These are phyloP conservation scores for Jatropha multifida DNA, from an alignment of 441 rosid genomes.

Conservation along the genomic window DNA sequence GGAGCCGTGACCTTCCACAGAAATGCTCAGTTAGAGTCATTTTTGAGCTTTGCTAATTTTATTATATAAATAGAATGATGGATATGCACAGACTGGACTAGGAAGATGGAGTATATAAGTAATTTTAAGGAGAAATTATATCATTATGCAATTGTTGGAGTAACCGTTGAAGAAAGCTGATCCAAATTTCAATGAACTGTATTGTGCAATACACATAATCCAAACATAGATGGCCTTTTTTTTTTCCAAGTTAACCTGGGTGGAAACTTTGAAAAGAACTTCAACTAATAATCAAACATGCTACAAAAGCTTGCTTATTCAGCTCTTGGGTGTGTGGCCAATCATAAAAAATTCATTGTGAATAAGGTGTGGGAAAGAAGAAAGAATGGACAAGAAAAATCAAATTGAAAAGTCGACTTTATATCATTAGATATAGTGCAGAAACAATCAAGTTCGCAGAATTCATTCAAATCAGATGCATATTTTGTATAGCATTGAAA, in stretches of 20 bases:
- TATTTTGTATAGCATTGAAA: background rate
- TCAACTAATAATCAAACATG: background rate
- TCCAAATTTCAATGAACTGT: background rate
- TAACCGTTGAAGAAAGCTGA: background rate
- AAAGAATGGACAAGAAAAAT: background rate
- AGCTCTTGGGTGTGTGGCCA: background rate
- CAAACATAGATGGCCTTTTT: background rate
- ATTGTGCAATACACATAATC: background rate
- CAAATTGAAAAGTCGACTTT: constrained; percentile 3
- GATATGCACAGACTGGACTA: background rate
- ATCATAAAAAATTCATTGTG: background rate
- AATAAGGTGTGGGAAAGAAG: background rate
- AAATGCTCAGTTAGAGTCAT: background rate
- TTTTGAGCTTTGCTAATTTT: background rate
- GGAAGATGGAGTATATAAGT: background rate
- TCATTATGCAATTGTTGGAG: background rate
- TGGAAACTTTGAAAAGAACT: background rate
- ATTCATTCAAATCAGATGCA: background rate
- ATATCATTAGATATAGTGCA: background rate
- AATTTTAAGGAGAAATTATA: background rate
- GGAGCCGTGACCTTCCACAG: background rate
- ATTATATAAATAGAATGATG: background rate
- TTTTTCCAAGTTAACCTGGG: background rate
- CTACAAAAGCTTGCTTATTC: background rate
- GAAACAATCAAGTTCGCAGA: background rate